A percentile compares a stretch with the other conserved stretches of the same genome.
Evolutionary conservation across 148 eudicot species (phyloP).

Genomic region (Camellia sinensis): DNA sequence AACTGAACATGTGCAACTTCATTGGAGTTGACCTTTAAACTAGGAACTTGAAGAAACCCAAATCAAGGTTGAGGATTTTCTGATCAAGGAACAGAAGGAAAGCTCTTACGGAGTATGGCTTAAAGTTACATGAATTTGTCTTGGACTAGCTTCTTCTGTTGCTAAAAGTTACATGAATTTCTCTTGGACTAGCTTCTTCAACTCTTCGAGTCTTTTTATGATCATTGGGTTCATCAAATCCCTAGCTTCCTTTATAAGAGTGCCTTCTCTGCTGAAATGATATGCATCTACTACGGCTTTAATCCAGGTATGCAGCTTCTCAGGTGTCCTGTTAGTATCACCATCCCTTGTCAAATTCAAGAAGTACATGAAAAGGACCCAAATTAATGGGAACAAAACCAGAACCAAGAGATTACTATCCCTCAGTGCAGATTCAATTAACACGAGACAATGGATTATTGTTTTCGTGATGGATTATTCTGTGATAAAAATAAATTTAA

Average conservation of each 20-base stretch:
- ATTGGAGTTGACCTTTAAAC: background rate
- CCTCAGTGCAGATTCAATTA: background rate
- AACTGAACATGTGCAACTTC: background rate
- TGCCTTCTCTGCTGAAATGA: slow-evolving; percentile 73
- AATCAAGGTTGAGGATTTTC: slow-evolving; percentile 8
- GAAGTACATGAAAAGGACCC: background rate
- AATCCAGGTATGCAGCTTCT: slow-evolving; percentile 60
- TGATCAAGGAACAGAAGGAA: background rate
- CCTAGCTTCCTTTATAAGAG: slow-evolving; percentile 64
- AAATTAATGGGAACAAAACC: background rate
- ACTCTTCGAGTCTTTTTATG: slow-evolving; percentile 57
- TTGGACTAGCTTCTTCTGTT: slow-evolving; percentile 47
- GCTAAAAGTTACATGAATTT: slow-evolving; percentile 55
- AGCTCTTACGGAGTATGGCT: background rate
- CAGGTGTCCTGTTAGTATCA: slow-evolving; percentile 74
- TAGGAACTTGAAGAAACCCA: background rate
- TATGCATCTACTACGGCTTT: slow-evolving; percentile 67
- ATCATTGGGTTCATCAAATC: slow-evolving; percentile 70
- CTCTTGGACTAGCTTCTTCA: slow-evolving; percentile 62
- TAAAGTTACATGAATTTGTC: slow-evolving; percentile 65
- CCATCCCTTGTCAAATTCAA: background rate
- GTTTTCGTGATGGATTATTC: background rate
- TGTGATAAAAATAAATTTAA: background rate
- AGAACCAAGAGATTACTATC: background rate
- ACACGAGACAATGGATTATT: background rate